phyloP scores from a whole-genome alignment of 140 eudicot species.

The Senecio squalidus region DNA sequence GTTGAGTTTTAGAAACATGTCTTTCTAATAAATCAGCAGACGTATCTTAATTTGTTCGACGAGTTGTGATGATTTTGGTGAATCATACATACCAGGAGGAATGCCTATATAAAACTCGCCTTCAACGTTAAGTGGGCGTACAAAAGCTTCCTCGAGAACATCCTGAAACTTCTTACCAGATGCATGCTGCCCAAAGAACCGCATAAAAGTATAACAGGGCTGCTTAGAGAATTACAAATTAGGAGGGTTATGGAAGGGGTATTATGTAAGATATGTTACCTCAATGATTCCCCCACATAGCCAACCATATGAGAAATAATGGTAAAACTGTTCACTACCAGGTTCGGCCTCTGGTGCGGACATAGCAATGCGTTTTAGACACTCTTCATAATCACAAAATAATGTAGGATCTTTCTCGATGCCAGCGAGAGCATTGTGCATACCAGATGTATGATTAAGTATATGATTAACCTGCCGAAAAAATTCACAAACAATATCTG shows the following conservation, averaged over 20 bases:
- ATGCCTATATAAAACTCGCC: slow-evolving; percentile 92
- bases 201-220: too few species aligned
- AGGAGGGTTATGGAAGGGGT: too few species aligned
- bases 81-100: slow-evolving; percentile 60
- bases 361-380: slow-evolving; percentile 44
- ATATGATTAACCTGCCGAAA: slow-evolving; percentile 66
- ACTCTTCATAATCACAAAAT: slow-evolving; percentile 58
- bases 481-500: background rate
- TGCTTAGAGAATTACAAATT: too few species aligned
- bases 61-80: background rate
- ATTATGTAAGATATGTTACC: slow-evolving; percentile 52
- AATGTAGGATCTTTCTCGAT: slow-evolving; percentile 47
- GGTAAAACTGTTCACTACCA: slow-evolving; percentile 64
- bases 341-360: slow-evolving; percentile 68
- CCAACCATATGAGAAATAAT: slow-evolving; percentile 82
- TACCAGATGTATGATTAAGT: slow-evolving; percentile 82
- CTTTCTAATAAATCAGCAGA: background rate
- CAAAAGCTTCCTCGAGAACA: slow-evolving; percentile 79
- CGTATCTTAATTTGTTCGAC: background rate
- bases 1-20: background rate
- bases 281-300: slow-evolving; percentile 87
- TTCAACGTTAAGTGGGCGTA: slow-evolving; percentile 64
- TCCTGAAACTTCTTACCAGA: slow-evolving; percentile 83
- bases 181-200: slow-evolving; percentile 48
- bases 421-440: slow-evolving; percentile 68